Conservation (phyloP, 257 asterid genomes). For the Solanum verrucosum region DNA sequence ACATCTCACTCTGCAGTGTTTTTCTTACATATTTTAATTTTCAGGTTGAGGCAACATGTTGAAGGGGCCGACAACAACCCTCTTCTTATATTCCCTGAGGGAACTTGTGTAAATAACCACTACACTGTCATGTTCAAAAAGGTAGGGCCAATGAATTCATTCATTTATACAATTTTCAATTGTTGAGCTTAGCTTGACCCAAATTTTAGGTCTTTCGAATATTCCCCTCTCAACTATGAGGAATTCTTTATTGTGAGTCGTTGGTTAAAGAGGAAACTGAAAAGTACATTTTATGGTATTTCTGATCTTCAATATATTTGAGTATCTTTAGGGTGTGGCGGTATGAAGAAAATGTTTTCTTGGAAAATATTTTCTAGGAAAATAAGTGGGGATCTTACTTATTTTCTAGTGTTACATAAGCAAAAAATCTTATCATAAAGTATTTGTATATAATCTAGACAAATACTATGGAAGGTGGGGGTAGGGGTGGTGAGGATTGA, state of each 20-base stretch:
- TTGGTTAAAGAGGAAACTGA: not conserved
- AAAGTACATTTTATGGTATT: not conserved
- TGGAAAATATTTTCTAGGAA: not conserved
- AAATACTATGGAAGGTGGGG: not conserved
- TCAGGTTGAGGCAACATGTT: constrained; percentile 87
- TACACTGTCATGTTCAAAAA: constrained; percentile 96
- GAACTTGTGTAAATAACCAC: constrained; percentile 94
- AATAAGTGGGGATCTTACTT: not conserved
- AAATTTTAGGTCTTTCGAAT: not conserved
- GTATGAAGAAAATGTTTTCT: not conserved
- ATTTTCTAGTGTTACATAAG: not conserved
- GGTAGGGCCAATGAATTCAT: constrained; percentile 25
- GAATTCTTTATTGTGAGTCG: not conserved
- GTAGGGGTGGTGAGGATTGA: not conserved
- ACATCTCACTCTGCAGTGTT: constrained; percentile 1
- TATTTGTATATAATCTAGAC: not conserved
- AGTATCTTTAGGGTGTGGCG: not conserved
- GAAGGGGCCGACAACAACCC: constrained; percentile 88
- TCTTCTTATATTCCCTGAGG: constrained; percentile 97
- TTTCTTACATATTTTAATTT: constrained; percentile 6
- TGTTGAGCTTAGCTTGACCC: not conserved
- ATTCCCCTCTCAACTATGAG: not conserved
- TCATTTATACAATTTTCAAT: not conserved
- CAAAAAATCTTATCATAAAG: not conserved
- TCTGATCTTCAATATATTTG: not conserved